Evolutionary conservation across 495 filamentous ascomycete genomes (phyloP), one percentile per base, ranked within the genome.

Genomic region (Lichenothelia convexa): DNA sequence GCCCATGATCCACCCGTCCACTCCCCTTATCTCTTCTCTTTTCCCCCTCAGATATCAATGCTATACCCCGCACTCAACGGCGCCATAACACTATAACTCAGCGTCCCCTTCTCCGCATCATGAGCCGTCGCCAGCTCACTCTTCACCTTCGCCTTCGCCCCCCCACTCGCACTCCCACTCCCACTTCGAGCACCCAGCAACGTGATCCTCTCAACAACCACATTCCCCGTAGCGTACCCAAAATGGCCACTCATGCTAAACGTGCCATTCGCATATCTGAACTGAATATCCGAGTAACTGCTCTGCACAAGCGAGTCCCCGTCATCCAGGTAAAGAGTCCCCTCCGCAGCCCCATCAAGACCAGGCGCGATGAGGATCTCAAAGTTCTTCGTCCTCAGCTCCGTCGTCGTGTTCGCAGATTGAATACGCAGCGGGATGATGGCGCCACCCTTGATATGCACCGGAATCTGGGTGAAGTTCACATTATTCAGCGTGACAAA

Each of bases 381-480:
- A 57, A 86, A 84, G 37, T 72, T 57, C 44, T 73, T 61, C 36
- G 65, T 59, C 18, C 82, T 66, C 17, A 87, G 52, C 41, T 73
- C 74, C 12, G 64, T 59, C 3, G 80, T 87, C 5, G 82, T 87
- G 54, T 72, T 75, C 11, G 72, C 74, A 34, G 65, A 64, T 22
- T 64, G 58, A 6, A 60, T 51, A 5, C 82, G 67, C 20, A 72
- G 47, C 0, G 82, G 80, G 27, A 85, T 49, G 42, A 91, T 71
- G 34, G 60, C 64, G n/a, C 81, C 80, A 5, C 78, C 78, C 21
- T 71, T 65, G 45, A 81, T 68, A 52, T 74, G 75, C 4, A 87
- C 60, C 20, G 81, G 80, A 49, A 89, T 81, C 35, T 70, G 62
- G 9, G 75, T 72, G 44, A 72, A 63, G 32, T 46, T 56, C 44